phyloP scores from a whole-genome alignment of 441 rosid genomes.

The Brassica balearica region DNA sequence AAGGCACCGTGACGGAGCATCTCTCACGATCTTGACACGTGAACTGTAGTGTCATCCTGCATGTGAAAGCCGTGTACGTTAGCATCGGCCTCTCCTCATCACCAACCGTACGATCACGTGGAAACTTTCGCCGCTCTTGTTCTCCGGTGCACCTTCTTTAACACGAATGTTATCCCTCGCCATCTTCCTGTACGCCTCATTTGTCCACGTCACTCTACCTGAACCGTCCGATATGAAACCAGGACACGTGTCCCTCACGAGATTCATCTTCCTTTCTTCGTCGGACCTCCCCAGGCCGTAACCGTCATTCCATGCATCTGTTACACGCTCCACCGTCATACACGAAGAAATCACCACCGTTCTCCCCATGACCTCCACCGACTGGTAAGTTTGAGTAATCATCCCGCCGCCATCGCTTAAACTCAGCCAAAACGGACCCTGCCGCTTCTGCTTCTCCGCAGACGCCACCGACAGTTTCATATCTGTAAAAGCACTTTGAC shows the following conservation, averaged over 20 bases:
- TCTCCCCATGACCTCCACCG: constrained; percentile 17
- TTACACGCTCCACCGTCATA: constrained; percentile 78
- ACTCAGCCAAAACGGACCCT: constrained; percentile 56
- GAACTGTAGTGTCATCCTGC: constrained; percentile 71
- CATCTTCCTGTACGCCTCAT: constrained; percentile 66
- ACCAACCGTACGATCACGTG: constrained; percentile 57
- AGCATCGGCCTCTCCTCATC: constrained; percentile 54
- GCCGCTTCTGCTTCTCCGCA: constrained; percentile 16
- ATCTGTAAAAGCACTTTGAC: constrained; percentile 27
- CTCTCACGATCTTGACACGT: constrained; percentile 47
- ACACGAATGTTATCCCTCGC: constrained; percentile 44
- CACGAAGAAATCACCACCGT: constrained; percentile 52
- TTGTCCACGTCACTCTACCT: constrained; percentile 79
- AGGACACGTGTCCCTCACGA: constrained; percentile 75
- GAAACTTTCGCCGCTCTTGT: background rate
- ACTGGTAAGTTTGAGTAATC: constrained; percentile 5
- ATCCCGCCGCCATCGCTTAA: constrained; percentile 45
- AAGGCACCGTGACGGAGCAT: constrained; percentile 65
- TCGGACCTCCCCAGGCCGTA: constrained; percentile 66
- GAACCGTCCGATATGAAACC: constrained; percentile 69
- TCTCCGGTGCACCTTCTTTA: constrained; percentile 25
- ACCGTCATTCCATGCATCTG: constrained; percentile 65
- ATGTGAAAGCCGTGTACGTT: constrained; percentile 57
- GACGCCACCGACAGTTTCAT: constrained; percentile 24
- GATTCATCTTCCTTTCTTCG: constrained; percentile 57